Percentiles rank a stretch among this genome's conserved stretches.
Conservation (phyloP, 1,284 basidiomycete genomes). For the Ceraceosorus bombacis region DNA sequence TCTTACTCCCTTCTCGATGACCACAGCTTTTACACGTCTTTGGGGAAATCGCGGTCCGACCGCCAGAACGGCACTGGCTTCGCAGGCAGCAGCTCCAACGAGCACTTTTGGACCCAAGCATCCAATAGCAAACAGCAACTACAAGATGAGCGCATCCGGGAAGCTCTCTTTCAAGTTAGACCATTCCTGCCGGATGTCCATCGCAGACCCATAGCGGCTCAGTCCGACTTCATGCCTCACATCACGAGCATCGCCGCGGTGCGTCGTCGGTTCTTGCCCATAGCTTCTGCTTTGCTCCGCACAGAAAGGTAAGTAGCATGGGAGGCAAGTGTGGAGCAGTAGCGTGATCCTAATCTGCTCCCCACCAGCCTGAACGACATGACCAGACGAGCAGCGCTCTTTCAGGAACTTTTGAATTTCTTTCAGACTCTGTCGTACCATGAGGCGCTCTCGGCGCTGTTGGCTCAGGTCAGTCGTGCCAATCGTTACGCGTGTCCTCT, state of each 20-base stretch:
- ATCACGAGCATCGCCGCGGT: conserved; percentile 65
- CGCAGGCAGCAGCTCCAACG: background rate
- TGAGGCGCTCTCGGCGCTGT: background rate
- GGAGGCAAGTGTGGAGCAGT: background rate
- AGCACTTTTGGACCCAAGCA: conserved; percentile 4
- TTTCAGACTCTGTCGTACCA: conserved; percentile 61
- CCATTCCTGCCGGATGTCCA: conserved; percentile 3
- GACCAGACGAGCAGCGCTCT: conserved; percentile 75
- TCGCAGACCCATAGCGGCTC: background rate
- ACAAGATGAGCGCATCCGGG: conserved; percentile 3
- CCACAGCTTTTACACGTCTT: background rate
- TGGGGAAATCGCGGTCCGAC: too few species aligned
- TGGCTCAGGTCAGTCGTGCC: background rate
- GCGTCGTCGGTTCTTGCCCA: conserved; percentile 73
- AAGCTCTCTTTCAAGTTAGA: background rate
- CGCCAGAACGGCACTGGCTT: conserved; percentile 1
- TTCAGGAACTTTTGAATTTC: conserved; percentile 81
- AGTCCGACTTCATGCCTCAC: conserved; percentile 9
- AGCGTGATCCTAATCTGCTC: background rate
- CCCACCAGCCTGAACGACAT: conserved; percentile 69
- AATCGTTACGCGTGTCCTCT: too few species aligned
- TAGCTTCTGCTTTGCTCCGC: conserved; percentile 70
- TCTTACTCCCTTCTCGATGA: background rate
- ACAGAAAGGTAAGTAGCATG: conserved; percentile 56
- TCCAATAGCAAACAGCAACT: conserved; percentile 5